phyloP scores from a whole-genome alignment of 2,329 filamentous ascomycete genomes.

The Colletotrichum melonis region DNA sequence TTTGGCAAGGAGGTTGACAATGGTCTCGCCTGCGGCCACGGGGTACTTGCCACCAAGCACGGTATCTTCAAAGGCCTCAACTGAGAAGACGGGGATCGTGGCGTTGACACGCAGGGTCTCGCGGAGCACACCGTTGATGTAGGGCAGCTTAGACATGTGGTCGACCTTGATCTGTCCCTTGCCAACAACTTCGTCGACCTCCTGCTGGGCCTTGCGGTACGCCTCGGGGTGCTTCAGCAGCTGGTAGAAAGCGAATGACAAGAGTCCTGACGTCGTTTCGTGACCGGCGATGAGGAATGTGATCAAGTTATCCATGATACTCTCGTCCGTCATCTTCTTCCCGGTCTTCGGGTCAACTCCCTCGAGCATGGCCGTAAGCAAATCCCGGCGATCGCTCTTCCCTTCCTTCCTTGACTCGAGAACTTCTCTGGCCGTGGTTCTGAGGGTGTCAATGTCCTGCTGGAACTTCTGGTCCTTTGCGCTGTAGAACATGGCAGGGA shows the following conservation, averaged over 20 bases:
- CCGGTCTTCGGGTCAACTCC: slow-evolving; percentile 74
- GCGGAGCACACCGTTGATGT: slow-evolving; percentile 71
- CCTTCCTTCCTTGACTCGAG: slow-evolving; percentile 66
- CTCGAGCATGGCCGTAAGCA: slow-evolving; percentile 74
- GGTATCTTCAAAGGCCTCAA: slow-evolving; percentile 52
- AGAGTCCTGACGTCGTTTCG: slow-evolving; percentile 75
- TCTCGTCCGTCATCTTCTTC: slow-evolving; percentile 66
- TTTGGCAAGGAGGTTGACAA: slow-evolving; percentile 58
- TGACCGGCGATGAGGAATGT: slow-evolving; percentile 76
- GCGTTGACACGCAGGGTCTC: slow-evolving; percentile 57
- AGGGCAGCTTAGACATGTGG: slow-evolving; percentile 71
- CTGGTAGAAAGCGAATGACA: slow-evolving; percentile 74
- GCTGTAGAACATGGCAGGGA: slow-evolving; percentile 59
- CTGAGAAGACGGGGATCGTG: slow-evolving; percentile 42
- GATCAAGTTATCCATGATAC: slow-evolving; percentile 75
- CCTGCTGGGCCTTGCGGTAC: slow-evolving; percentile 71
- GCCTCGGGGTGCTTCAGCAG: slow-evolving; percentile 72
- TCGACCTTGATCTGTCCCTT: slow-evolving; percentile 65
- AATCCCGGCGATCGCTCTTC: slow-evolving; percentile 62
- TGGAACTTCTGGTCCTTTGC: slow-evolving; percentile 57
- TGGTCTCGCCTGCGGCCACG: slow-evolving; percentile 55
- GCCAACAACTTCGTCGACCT: slow-evolving; percentile 75
- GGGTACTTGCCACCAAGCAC: slow-evolving; percentile 65
- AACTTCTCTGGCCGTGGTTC: slow-evolving; percentile 65
- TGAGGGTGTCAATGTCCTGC: slow-evolving; percentile 62